phyloP scores from a whole-genome alignment of 805 yeast genomes.

The Barnettozyma vustinii region DNA sequence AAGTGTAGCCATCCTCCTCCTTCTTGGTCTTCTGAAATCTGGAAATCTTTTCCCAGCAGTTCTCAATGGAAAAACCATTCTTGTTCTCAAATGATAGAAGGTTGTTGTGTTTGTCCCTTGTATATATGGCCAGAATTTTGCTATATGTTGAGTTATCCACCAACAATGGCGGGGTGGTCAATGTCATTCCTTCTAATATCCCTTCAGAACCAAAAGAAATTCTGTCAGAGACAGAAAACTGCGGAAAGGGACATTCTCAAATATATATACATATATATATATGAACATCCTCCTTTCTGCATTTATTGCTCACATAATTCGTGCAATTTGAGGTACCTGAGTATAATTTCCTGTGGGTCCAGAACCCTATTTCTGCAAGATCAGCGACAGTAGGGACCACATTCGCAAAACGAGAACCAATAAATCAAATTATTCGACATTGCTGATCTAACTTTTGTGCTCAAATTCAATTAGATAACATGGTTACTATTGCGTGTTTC shows the following conservation, averaged over 20 bases:
- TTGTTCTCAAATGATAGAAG: constrained; percentile 29
- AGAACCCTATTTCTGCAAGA: neutral
- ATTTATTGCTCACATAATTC: neutral
- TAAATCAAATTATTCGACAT: neutral
- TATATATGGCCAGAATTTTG: constrained; percentile 34
- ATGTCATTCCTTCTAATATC: constrained; percentile 4
- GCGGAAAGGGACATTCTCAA: neutral
- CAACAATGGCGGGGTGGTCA: neutral
- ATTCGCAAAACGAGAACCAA: neutral
- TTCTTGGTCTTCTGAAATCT: neutral
- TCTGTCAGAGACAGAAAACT: neutral
- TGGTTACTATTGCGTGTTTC: neutral
- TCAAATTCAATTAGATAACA: too few relatives aligned
- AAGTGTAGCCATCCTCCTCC: too few relatives aligned
- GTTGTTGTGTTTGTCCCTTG: constrained; percentile 22
- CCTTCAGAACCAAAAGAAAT: neutral
- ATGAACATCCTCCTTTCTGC: neutral
- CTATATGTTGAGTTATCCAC: constrained; percentile 33
- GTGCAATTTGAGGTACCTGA: neutral
- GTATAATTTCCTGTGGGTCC: neutral
- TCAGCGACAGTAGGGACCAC: neutral
- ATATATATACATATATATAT: neutral
- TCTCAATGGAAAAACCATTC: constrained; percentile 25
- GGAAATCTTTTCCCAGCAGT: constrained; percentile 25
- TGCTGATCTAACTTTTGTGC: neutral